These are phyloP conservation scores for Nitzschia palea DNA, from an alignment of 108 stramenopile genomes.

Conservation along the genomic window DNA sequence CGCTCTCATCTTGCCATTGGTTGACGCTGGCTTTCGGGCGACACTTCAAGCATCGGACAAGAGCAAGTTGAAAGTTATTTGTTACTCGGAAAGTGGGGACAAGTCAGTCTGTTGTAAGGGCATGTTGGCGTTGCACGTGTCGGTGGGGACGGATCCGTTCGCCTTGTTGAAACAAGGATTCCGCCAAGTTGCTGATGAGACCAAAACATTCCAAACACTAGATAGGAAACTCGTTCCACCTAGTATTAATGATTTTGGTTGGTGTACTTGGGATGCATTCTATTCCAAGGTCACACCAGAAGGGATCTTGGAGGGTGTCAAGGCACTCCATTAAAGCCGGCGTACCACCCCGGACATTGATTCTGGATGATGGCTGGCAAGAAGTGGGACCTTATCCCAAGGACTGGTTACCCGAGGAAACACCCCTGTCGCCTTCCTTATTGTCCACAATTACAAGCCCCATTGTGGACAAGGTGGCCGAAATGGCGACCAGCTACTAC, in stretches of 20 bases:
- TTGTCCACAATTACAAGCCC: background rate
- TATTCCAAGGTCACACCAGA: conserved; percentile 52
- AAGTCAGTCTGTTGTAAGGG: background rate
- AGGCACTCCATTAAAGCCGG: conserved; percentile 34
- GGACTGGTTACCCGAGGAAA: background rate
- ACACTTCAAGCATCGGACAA: conserved; percentile 21
- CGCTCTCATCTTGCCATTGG: conserved; percentile 42
- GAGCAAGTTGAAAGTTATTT: conserved; percentile 20
- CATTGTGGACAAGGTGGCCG: conserved; percentile 18
- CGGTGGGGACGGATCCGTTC: conserved; percentile 38
- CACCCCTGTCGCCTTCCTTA: background rate
- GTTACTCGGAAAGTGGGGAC: conserved; percentile 41
- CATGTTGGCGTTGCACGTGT: conserved; percentile 42
- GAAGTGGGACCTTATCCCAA: conserved; percentile 30
- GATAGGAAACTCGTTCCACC: conserved; percentile 35
- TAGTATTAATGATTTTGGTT: conserved; percentile 56
- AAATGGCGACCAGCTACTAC: conserved; percentile 25
- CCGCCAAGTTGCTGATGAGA: conserved; percentile 30
- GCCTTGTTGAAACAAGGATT: conserved; percentile 31
- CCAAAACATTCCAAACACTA: conserved; percentile 27
- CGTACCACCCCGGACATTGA: conserved; percentile 32
- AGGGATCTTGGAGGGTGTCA: conserved; percentile 34
- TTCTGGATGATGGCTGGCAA: conserved; percentile 59
- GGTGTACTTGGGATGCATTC: conserved; percentile 84
- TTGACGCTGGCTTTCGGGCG: conserved; percentile 40